Conservation (phyloP, 305 asterid genomes). For the Solanum hybrid region DNA sequence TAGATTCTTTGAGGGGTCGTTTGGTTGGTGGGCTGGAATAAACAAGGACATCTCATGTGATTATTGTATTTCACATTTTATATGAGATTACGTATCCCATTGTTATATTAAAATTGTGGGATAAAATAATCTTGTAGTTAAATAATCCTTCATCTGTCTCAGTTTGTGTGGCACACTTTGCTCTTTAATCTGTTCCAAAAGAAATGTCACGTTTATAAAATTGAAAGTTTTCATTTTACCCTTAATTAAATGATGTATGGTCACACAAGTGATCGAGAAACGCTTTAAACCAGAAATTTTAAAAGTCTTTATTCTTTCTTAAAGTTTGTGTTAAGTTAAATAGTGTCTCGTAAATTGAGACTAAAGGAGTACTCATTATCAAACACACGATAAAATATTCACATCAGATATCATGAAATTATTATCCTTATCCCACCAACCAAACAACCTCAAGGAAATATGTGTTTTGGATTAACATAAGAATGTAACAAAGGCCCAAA, state of each 20-base stretch:
- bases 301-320: background rate
- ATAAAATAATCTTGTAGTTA: background rate
- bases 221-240: background rate
- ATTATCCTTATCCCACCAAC: background rate
- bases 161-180: background rate
- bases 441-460: background rate
- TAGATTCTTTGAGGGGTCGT: background rate
- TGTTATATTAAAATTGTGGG: background rate
- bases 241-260: background rate
- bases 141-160: background rate
- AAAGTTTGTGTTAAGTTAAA: too few relatives aligned
- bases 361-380: background rate
- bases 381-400: background rate
- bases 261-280: background rate
- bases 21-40: background rate
- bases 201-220: background rate
- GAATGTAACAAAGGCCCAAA: background rate
- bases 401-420: fast-evolving
- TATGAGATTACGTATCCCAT: background rate
- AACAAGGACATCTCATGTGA: background rate
- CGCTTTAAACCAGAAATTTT: too few relatives aligned
- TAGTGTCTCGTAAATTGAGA: background rate
- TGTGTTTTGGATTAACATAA: background rate
- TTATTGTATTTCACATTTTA: background rate
- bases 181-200: background rate